These are phyloP conservation scores for Sporothrix luriei DNA, from an alignment of 2,329 filamentous ascomycete genomes.

Conservation along the genomic window DNA sequence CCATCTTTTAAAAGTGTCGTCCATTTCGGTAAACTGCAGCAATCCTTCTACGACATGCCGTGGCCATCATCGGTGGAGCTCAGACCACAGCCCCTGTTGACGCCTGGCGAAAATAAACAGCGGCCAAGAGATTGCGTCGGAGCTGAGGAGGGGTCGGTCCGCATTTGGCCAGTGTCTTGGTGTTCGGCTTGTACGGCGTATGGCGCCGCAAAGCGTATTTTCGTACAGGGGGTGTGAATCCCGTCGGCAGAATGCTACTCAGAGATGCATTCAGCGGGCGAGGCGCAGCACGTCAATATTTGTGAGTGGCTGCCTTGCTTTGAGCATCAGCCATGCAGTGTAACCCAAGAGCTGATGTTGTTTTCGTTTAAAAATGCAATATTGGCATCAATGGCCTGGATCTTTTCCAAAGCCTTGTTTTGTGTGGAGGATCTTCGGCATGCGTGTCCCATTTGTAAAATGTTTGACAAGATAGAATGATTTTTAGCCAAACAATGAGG, in stretches of 20 bases:
- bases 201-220: no score
- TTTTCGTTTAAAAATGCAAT: neutral
- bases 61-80: neutral
- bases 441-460: neutral
- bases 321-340: neutral
- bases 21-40: neutral
- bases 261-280: neutral
- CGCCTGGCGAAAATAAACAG: conserved; percentile 7
- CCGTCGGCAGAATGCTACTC: conserved; percentile 1
- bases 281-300: conserved; percentile 19
- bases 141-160: conserved; percentile 14
- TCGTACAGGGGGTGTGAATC: neutral
- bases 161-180: conserved; percentile 6
- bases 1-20: neutral
- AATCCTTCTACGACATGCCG: neutral
- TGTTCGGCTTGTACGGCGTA: neutral
- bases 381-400: neutral
- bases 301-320: neutral
- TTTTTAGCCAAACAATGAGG: no score
- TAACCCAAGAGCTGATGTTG: neutral
- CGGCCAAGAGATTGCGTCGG: neutral
- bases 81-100: neutral
- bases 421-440: neutral
- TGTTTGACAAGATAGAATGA: no score
- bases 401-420: neutral